phyloP scores from a whole-genome alignment of 1,284 basidiomycete species.

The Leccinum pachyderme region DNA sequence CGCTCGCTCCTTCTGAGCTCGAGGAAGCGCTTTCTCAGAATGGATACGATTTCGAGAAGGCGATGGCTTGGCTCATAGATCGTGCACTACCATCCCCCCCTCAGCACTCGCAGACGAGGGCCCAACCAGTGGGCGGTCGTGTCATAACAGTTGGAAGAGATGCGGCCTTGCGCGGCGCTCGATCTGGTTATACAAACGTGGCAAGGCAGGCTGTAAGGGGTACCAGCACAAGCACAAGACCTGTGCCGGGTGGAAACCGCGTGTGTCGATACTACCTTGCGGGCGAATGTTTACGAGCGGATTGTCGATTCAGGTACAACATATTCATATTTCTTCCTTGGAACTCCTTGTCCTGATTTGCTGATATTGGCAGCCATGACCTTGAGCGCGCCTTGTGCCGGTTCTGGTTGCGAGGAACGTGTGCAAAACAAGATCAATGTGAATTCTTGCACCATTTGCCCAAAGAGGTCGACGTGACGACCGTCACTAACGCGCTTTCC shows the following conservation, averaged over 20 bases:
- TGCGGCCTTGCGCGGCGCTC: conserved; percentile 42
- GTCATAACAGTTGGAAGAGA: conserved; percentile 63
- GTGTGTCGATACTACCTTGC: conserved; percentile 97
- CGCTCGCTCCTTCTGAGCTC: conserved; percentile 84
- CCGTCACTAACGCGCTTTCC: conserved; percentile 68
- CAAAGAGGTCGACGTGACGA: conserved; percentile 69
- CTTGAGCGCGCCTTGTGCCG: conserved; percentile 91
- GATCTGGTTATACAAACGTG: conserved; percentile 40
- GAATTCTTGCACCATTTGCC: conserved; percentile 91
- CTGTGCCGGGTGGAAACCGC: conserved; percentile 54
- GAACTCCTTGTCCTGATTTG: conserved; percentile 13
- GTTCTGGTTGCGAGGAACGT: conserved; percentile 97
- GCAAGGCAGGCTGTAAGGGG: conserved; percentile 43
- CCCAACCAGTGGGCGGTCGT: conserved; percentile 61
- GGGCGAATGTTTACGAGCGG: conserved; percentile 92
- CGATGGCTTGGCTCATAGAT: conserved; percentile 91
- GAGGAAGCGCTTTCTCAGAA: conserved; percentile 89
- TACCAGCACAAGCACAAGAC: conserved; percentile 59
- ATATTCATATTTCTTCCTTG: neutral
- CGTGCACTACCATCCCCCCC: conserved; percentile 50
- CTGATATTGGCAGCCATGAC: conserved; percentile 63
- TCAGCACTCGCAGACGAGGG: conserved; percentile 45
- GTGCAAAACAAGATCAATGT: conserved; percentile 89
- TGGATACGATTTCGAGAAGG: conserved; percentile 91
- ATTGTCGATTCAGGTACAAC: conserved; percentile 93